These are phyloP conservation scores for Aspergillus quadrilineatus DNA, from an alignment of 2,329 filamentous ascomycete species.

Conservation along the genomic window DNA sequence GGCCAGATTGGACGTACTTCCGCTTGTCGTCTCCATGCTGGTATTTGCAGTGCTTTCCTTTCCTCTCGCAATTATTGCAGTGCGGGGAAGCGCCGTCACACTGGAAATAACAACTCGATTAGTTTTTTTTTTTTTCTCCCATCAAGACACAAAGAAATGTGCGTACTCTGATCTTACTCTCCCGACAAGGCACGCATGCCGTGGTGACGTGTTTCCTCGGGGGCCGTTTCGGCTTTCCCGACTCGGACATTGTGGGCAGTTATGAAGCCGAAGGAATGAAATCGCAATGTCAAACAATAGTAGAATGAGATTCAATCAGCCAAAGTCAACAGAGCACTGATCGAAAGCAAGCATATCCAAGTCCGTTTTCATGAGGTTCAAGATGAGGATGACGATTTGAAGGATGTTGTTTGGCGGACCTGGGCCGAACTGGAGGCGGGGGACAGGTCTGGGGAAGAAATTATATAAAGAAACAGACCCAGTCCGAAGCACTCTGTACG, in stretches of 20 bases:
- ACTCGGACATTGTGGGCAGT: slow-evolving; percentile 6
- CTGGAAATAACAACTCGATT: slow-evolving; percentile 18
- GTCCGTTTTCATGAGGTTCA: slow-evolving; percentile 4
- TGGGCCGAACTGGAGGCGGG: background rate
- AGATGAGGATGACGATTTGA: background rate
- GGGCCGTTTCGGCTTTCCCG: slow-evolving; percentile 8
- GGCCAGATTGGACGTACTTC: slow-evolving; percentile 30
- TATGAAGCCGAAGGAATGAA: background rate
- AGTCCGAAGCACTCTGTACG: too few species aligned
- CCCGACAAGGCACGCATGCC: slow-evolving; percentile 46
- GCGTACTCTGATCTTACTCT: slow-evolving; percentile 46
- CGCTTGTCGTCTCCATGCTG: slow-evolving; percentile 40
- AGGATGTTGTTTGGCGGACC: slow-evolving; percentile 4
- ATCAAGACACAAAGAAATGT: background rate
- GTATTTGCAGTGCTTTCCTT: slow-evolving; percentile 40
- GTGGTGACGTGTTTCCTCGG: slow-evolving; percentile 45
- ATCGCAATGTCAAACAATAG: background rate
- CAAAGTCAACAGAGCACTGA: slow-evolving; percentile 12
- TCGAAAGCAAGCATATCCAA: slow-evolving; percentile 2
- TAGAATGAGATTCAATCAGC: background rate
- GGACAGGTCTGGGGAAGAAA: slow-evolving; percentile 3
- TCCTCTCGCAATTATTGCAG: slow-evolving; percentile 41
- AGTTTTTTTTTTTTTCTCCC: background rate
- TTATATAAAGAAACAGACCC: background rate
- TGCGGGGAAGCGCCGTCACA: slow-evolving; percentile 40